phyloP scores from a whole-genome alignment of 2,329 filamentous ascomycete genomes.

The Paradendryphiella salina region DNA sequence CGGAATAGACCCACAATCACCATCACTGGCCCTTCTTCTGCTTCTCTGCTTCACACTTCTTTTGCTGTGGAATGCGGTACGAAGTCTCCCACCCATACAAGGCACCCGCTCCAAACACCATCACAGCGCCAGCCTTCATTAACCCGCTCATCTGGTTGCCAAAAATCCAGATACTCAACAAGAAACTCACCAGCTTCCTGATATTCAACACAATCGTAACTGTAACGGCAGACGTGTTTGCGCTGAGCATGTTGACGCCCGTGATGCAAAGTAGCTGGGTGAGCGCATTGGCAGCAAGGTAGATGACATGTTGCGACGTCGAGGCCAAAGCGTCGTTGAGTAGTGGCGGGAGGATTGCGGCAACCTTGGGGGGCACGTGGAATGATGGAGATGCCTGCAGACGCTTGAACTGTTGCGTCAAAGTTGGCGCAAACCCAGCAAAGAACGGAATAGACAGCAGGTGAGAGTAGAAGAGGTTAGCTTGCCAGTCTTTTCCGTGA shows the following conservation, averaged over 20 bases:
- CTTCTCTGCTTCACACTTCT: conserved; percentile 32
- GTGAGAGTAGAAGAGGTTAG: conserved; percentile 93
- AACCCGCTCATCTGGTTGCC: conserved; percentile 77
- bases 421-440: conserved; percentile 67
- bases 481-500: conserved; percentile 89
- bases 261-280: conserved; percentile 96
- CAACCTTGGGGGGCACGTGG: conserved; percentile 40
- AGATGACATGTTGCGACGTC: conserved; percentile 69
- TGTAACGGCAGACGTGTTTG: conserved; percentile 85
- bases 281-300: conserved; percentile 73
- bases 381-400: conserved; percentile 68
- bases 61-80: conserved; percentile 50
- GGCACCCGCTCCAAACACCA: conserved; percentile 90
- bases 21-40: conserved; percentile 35
- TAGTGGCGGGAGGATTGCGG: conserved; percentile 33
- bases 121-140: conserved; percentile 76
- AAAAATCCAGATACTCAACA: conserved; percentile 92
- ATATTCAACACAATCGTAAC: conserved; percentile 97
- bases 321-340: conserved; percentile 38
- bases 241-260: conserved; percentile 91
- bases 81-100: conserved; percentile 79
- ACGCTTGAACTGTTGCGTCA: conserved; percentile 65
- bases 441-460: conserved; percentile 76
- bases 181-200: conserved; percentile 85
- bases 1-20: too few relatives aligned